These are phyloP conservation scores for Gaeumannomyces sp. DNA, from an alignment of 2,329 filamentous ascomycete species.

Conservation along the genomic window DNA sequence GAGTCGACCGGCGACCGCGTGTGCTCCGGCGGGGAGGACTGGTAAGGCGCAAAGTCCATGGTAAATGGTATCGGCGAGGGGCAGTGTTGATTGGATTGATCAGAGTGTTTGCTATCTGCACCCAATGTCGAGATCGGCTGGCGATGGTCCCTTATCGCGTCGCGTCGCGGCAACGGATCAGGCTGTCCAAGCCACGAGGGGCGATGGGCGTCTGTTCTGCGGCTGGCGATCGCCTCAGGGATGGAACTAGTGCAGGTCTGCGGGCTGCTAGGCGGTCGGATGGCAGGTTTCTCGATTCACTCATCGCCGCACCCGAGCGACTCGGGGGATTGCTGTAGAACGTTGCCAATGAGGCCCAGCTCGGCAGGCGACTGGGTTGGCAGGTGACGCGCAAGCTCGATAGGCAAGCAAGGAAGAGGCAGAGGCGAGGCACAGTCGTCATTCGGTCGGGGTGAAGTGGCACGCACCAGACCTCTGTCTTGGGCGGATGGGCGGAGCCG, in stretches of 20 bases:
- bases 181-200: background rate
- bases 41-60: conserved; percentile 97
- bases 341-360: background rate
- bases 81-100: background rate
- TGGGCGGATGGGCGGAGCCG: background rate
- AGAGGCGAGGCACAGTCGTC: background rate
- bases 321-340: background rate
- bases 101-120: background rate
- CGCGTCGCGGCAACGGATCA: background rate
- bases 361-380: background rate
- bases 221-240: background rate
- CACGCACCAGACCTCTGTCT: background rate
- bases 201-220: background rate
- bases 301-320: background rate
- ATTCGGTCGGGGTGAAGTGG: background rate
- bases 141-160: background rate
- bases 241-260: background rate
- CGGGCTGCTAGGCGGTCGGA: background rate
- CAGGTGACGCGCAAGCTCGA: background rate
- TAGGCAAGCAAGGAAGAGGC: background rate
- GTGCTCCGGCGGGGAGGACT: conserved; percentile 83
- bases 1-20: conserved; percentile 68
- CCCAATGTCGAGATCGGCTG: background rate
- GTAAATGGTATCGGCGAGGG: conserved; percentile 14
- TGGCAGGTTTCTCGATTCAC: background rate